A percentile compares a stretch with the other conserved stretches of the same genome.
Conservation (phyloP, 257 asterid species). For the Rehmannia glutinosa region DNA sequence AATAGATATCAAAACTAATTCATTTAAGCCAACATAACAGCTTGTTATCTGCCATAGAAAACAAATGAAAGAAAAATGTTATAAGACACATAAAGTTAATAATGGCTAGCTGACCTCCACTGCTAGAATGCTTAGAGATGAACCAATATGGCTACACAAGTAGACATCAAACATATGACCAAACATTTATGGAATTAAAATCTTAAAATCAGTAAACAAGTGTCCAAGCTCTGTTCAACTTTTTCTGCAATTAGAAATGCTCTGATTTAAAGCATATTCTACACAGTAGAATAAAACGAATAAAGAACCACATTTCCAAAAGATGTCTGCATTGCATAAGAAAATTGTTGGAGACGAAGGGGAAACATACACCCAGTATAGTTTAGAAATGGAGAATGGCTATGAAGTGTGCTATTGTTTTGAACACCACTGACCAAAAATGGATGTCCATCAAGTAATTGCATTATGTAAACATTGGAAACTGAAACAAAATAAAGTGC, state of each 20-base stretch:
- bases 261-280: not conserved
- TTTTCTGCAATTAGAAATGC: not conserved
- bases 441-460: no score
- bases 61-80: not conserved
- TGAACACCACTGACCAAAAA: no score
- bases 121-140: not conserved
- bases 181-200: not conserved
- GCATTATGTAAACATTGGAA: no score
- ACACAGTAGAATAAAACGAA: no score
- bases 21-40: not conserved
- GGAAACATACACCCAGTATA: no score
- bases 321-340: no score
- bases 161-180: not conserved
- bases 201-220: not conserved
- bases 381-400: no score
- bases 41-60: not conserved
- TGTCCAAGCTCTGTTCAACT: not conserved
- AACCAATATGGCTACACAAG: not conserved
- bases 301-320: no score
- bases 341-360: no score
- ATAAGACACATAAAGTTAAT: not conserved
- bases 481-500: no score
- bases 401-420: no score
- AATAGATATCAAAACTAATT: not conserved
- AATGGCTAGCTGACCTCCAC: constrained; percentile 1